Percentiles rank a stretch among this genome's conserved stretches.
These are phyloP conservation scores for barley (Hordeum vulgare) DNA, from an alignment of 176 grass and related monocot species.

Conservation along the genomic window MorexV3_pseudomolecules_assembly NC_058524.1:542661880-542662379, in stretches of 20 bases:
- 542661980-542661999: neutral
- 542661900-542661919: conserved; percentile 34
- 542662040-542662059: conserved; percentile 35
- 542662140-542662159: conserved; percentile 30
- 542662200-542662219: conserved; percentile 22
- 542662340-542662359: neutral
- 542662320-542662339: neutral
- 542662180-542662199: conserved; percentile 6
- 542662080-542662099: conserved; percentile 27
- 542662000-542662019: conserved; percentile 31
- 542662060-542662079: conserved; percentile 26
- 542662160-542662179: conserved; percentile 37
- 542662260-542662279: conserved; percentile 32
- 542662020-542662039: conserved; percentile 45
- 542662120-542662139: conserved; percentile 41
- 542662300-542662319: conserved; percentile 34
- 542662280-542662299: conserved; percentile 24
- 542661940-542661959: neutral
- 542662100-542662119: conserved; percentile 29
- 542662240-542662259: conserved; percentile 37
- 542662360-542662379: neutral
- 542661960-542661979: neutral
- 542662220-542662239: conserved; percentile 21
- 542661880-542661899: conserved; percentile 42
- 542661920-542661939: neutral